Evolutionary conservation across 2,329 filamentous ascomycete species (phyloP).

Genomic region (Parastagonospora avenae): DNA sequence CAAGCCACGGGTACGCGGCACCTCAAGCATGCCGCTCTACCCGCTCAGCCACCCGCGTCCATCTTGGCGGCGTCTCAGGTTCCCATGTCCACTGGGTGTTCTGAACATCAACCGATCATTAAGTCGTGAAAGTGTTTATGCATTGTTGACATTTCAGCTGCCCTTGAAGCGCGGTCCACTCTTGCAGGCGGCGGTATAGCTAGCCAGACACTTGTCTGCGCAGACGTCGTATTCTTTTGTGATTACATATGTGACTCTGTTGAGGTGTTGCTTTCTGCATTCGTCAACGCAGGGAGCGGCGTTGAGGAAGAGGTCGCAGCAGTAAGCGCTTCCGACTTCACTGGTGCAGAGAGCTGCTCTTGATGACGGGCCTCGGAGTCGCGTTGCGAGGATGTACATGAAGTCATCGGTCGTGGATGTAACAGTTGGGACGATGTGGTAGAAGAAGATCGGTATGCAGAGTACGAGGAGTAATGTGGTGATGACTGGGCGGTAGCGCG

Average conservation of each 20-base stretch:
- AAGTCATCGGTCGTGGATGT: conserved; percentile 10
- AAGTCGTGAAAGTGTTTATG: neutral
- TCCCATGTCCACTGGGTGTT: too few relatives aligned
- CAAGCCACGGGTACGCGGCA: too few relatives aligned
- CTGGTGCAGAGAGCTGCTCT: conserved; percentile 23
- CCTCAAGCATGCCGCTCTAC: too few relatives aligned
- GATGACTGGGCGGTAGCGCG: conserved; percentile 7
- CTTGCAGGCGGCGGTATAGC: neutral
- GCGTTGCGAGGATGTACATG: conserved; percentile 1
- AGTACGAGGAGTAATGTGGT: conserved; percentile 17
- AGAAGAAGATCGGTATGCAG: conserved; percentile 24
- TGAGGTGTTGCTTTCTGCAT: conserved; percentile 28
- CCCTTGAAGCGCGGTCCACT: too few relatives aligned
- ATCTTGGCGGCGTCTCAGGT: too few relatives aligned
- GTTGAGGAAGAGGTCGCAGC: conserved; percentile 31
- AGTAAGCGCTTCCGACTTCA: conserved; percentile 27
- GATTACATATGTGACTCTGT: conserved; percentile 30
- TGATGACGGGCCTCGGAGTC: conserved; percentile 4
- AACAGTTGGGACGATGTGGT: conserved; percentile 21
- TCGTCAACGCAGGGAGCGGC: conserved; percentile 35
- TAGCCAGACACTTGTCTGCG: conserved; percentile 12
- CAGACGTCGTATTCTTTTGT: conserved; percentile 37
- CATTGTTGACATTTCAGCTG: neutral
- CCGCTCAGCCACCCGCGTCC: too few relatives aligned
- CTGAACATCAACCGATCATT: too few relatives aligned